Base-by-base conservation (phyloP, 2,329 filamentous ascomycete genomes). In the Fusarium tanahbumbuense region DNA sequence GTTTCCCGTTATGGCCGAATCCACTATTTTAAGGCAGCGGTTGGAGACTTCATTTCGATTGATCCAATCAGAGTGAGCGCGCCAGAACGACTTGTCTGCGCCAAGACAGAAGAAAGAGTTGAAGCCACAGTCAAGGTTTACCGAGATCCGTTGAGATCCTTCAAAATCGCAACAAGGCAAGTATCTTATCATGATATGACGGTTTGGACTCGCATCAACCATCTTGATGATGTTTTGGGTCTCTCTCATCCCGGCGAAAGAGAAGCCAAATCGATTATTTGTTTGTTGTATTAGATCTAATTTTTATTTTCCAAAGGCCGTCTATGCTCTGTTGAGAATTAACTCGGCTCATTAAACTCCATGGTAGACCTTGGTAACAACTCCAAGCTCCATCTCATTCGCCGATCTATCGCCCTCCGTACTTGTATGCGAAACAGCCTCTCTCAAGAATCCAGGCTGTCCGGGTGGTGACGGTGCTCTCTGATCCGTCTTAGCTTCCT, bases 341-440 rank as follows among this genome's bases (percentile, higher is more conserved):
- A 11, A 13, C 11, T 10, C 28, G 12, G 15, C 18, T 8, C 34
- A 42, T 60, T 57, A 74, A 47, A 75, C 57, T 25, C 73, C 71
- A 25, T 73, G 72, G 25, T 69, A 76, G 18, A 71, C 73, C 54
- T 76, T 75, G 6, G 73, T 75, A 0, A 76, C 72, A 23, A 73
- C 63, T n/a, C 73, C 73, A 53, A 76, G 27, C 15, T 75, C 73
- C 18, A 58, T 54, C 25, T 75, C 73, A 40, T 42, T 60, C 4
- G 52, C 44, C 0, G 70, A 46, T 2, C 64, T 64, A 7, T 73
- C 70, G 0, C 64, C 73, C 1, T 65, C 65, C 0, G 61, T 27
- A 3, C 68, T 58, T 1, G 56, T 41, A 11, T 64, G 57, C 2
- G 63, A 34, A 25, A 56, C 40, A 11, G 23, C 11, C 0, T 55